Conservation (phyloP, 805 yeast genomes). For the Tetrapisispora fleetii region DNA sequence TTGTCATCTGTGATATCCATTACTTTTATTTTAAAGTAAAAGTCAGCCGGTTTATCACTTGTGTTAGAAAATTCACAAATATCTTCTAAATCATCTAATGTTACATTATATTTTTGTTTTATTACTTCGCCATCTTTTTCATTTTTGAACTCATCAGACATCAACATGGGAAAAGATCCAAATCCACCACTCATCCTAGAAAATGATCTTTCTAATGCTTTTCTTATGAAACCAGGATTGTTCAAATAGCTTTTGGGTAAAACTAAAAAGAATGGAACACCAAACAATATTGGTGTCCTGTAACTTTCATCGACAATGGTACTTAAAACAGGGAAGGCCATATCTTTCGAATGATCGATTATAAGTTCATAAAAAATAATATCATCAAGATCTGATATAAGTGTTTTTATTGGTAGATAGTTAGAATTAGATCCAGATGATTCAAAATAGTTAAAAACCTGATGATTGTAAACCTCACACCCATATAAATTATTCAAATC, state of each 20-base stretch:
- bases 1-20: background rate
- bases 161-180: conserved; percentile 16
- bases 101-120: conserved; percentile 13
- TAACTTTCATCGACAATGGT: conserved; percentile 32
- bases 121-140: conserved; percentile 23
- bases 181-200: conserved; percentile 39
- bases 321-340: conserved; percentile 54
- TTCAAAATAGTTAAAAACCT: conserved; percentile 62
- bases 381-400: conserved; percentile 53
- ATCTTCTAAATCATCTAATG: conserved; percentile 15
- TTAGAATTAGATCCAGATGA: conserved; percentile 40
- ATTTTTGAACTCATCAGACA: conserved; percentile 7
- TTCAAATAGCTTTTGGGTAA: conserved; percentile 41
- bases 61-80: conserved; percentile 11
- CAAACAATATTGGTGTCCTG: conserved; percentile 45
- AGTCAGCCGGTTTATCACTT: conserved; percentile 4
- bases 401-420: conserved; percentile 56
- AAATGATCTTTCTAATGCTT: conserved; percentile 43
- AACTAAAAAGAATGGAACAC: conserved; percentile 66
- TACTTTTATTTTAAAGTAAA: conserved; percentile 17
- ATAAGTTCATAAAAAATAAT: conserved; percentile 54
- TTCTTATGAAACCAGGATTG: conserved; percentile 49
- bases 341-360: conserved; percentile 34
- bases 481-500: conserved; percentile 36
- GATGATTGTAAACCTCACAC: conserved; percentile 55